A percentile compares a stretch with the other conserved stretches of the same genome.
Evolutionary conservation across 2,329 filamentous ascomycete species (phyloP).

Genomic region (Aureobasidium sp.): DNA sequence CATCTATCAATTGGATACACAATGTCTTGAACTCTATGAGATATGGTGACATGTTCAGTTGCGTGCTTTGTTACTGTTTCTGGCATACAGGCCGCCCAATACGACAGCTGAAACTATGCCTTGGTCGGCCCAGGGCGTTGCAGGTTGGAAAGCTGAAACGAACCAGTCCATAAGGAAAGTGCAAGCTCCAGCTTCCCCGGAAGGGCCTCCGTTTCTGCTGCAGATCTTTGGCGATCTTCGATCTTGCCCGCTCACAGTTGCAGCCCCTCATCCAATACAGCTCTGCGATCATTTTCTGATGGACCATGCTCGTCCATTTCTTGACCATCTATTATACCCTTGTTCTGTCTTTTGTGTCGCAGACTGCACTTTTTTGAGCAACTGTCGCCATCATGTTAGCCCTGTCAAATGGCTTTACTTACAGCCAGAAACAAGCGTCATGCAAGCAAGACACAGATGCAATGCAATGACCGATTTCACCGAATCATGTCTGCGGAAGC

Average conservation of each 20-base stretch:
- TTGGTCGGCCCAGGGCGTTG: background rate
- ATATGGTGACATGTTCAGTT: background rate
- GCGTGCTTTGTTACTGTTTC: constrained; percentile 1
- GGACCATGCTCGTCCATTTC: no score
- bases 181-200: constrained; percentile 2
- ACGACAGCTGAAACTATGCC: background rate
- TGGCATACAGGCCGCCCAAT: background rate
- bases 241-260: background rate
- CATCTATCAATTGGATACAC: background rate
- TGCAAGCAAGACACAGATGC: background rate
- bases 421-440: background rate
- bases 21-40: background rate
- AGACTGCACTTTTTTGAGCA: background rate
- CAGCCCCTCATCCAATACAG: background rate
- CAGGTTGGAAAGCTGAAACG: constrained; percentile 3
- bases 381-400: background rate
- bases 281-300: background rate
- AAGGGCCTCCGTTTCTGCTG: background rate
- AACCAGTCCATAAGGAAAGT: background rate
- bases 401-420: background rate
- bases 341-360: no score
- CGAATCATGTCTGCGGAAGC: background rate
- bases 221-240: constrained; percentile 6
- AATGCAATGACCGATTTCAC: background rate
- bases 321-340: background rate